These are phyloP conservation scores for Pestalotiopsis sp. DNA, from an alignment of 2,329 filamentous ascomycete genomes.

Conservation along the genomic window DNA sequence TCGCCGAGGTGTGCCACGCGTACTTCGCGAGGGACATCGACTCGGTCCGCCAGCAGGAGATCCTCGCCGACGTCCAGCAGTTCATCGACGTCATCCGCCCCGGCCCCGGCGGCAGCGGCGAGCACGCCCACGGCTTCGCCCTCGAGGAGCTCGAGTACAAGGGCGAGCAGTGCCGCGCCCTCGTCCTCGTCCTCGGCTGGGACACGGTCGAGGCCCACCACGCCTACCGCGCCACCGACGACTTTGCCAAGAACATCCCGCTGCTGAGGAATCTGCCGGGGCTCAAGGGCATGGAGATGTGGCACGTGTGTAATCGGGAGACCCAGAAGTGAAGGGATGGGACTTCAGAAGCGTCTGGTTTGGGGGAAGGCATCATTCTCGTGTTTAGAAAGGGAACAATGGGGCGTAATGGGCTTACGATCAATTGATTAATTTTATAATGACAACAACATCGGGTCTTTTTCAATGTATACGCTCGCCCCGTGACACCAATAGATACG, in stretches of 20 bases:
- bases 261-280: conserved; percentile 17
- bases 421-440: too few relatives aligned
- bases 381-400: too few relatives aligned
- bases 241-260: conserved; percentile 17
- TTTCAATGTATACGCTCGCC: too few relatives aligned
- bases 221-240: conserved; percentile 19
- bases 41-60: conserved; percentile 7
- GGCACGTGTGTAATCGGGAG: conserved; percentile 4
- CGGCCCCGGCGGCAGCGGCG: conserved; percentile 17
- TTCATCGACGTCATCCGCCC: conserved; percentile 11
- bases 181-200: conserved; percentile 26
- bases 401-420: too few relatives aligned
- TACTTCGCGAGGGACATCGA: conserved; percentile 20
- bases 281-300: conserved; percentile 9
- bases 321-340: neutral
- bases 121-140: conserved; percentile 23
- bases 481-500: too few relatives aligned
- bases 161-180: conserved; percentile 18
- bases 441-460: too few relatives aligned
- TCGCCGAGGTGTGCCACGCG: conserved; percentile 21
- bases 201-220: conserved; percentile 19
- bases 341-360: neutral
- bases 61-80: neutral
- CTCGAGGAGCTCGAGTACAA: conserved; percentile 20
- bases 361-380: too few relatives aligned